phyloP scores from a whole-genome alignment of 139 green algal genomes.

The Micromonas pusilla region DNA sequence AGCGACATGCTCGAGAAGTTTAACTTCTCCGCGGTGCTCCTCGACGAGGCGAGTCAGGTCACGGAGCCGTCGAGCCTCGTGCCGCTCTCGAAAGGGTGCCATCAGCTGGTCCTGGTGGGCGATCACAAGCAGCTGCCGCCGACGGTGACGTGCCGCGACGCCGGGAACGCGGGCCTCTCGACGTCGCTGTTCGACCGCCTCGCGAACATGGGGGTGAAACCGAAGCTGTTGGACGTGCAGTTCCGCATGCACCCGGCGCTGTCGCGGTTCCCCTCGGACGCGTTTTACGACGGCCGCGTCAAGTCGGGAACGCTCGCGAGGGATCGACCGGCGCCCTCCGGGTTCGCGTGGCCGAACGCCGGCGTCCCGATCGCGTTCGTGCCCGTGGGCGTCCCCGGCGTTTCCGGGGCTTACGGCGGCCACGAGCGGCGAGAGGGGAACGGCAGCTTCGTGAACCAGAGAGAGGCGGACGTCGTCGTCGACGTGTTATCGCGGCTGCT shows the following conservation, averaged over 20 bases:
- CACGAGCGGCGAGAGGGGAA: conserved; percentile 21
- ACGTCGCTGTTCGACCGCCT: conserved; percentile 79
- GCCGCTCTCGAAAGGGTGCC: conserved; percentile 63
- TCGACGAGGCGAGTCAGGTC: conserved; percentile 87
- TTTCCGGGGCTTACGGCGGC: neutral
- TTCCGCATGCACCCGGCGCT: conserved; percentile 60
- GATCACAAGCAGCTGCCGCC: conserved; percentile 84
- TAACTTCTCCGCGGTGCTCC: conserved; percentile 69
- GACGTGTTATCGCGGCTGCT: conserved; percentile 34
- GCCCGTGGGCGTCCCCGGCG: too few species aligned
- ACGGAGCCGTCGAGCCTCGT: conserved; percentile 80
- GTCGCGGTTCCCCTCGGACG: conserved; percentile 33
- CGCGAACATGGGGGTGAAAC: conserved; percentile 48
- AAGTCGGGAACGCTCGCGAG: neutral
- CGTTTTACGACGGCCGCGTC: conserved; percentile 57
- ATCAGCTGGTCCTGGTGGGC: conserved; percentile 81
- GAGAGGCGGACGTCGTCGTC: conserved; percentile 56
- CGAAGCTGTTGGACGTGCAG: conserved; percentile 79
- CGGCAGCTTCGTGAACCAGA: conserved; percentile 42
- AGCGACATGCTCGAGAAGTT: conserved; percentile 29
- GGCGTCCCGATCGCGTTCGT: conserved; percentile 33
- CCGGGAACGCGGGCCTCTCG: conserved; percentile 48
- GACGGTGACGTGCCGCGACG: conserved; percentile 63
- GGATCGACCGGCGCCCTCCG: conserved; percentile 33
- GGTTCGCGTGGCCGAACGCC: conserved; percentile 39